Evolutionary conservation across 1,139 yeast species (phyloP), one percentile per base, ranked within the genome.

Genomic region (Yamadazyma taylorii): DNA sequence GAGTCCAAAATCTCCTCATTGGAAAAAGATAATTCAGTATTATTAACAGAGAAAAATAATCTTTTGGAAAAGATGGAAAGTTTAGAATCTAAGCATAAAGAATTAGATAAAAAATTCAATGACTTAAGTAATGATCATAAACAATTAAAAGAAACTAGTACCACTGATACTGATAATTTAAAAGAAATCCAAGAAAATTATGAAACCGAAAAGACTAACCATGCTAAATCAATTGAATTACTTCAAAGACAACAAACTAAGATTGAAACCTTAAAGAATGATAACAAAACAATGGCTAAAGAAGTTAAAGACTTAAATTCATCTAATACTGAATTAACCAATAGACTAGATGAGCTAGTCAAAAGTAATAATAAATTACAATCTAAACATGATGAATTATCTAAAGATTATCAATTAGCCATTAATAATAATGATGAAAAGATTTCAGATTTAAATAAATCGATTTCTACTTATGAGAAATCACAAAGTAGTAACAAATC

Each of bases 41-140:
- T 31, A 37, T 40, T 16, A 41, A 43, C 24, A 51, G 58, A 37
- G 49, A 59, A 44, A 42, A 42, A 26, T 45, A 46, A 17, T 41
- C 50, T 34, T 43, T 41, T 34, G 5, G 47, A 47, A 4, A 42
- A 44, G 9, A 42, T 53, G 13, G 43, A 41, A 14, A 39, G 39
- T 19, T 24, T 54, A 26, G 37, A 44, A 28, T 26, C 36, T 53
- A 66, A 39, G 43, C 52, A 31, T 61, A 72, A 55, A 42, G 73
- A 31, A 52, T 61, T 34, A 12, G 35, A 42, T 3, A 41, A 39
- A 8, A 58, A 56, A 33, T 38, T 54, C n/a, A 41, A 45, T 4
- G 37, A 44, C 10, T 38, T 62, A 21, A 41, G 40, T 3, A 36
- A 37, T 5, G 53, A 58, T 15, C 57, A 54, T 37, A 48, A 51